Conservation (phyloP, 768 basidiomycete genomes). For the Xanthoconium purpureum region DNA sequence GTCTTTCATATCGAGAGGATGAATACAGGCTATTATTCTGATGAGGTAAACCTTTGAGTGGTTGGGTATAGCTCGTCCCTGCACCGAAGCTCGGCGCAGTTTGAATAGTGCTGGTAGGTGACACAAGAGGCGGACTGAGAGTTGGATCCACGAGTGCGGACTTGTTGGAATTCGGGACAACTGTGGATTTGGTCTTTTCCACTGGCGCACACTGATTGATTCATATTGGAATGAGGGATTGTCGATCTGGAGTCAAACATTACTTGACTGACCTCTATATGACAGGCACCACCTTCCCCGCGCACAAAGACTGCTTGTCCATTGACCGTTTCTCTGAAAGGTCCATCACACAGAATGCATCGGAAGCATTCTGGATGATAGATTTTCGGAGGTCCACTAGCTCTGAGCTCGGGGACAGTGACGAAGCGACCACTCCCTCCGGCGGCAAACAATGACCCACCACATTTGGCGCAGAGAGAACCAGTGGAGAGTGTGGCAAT, state of each 20-base stretch:
- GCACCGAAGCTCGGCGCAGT: constrained; percentile 4
- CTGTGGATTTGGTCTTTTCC: constrained; percentile 28
- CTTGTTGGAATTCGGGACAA: constrained; percentile 6
- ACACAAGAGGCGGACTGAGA: constrained; percentile 18
- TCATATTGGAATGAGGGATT: constrained; percentile 5
- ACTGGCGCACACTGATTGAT: constrained; percentile 42
- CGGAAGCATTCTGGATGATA: constrained; percentile 79
- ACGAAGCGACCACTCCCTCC: constrained; percentile 64
- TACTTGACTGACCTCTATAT: constrained; percentile 46
- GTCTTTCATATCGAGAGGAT: constrained; percentile 32
- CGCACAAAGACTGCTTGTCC: constrained; percentile 74
- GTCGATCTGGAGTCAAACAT: neutral
- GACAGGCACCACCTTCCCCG: constrained; percentile 62
- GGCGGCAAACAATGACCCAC: constrained; percentile 52
- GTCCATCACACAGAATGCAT: constrained; percentile 61
- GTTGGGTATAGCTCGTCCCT: constrained; percentile 7
- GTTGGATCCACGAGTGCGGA: constrained; percentile 10
- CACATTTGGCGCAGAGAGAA: constrained; percentile 60
- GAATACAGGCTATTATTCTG: constrained; percentile 18
- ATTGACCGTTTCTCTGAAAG: constrained; percentile 57
- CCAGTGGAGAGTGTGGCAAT: constrained; percentile 36
- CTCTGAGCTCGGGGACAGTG: constrained; percentile 56
- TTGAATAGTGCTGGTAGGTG: constrained; percentile 19
- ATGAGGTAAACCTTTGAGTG: constrained; percentile 11
- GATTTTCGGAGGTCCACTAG: constrained; percentile 44